Evolutionary conservation across 345 rosid genomes (phyloP).

Genomic region (Bretschneidera sinensis): DNA sequence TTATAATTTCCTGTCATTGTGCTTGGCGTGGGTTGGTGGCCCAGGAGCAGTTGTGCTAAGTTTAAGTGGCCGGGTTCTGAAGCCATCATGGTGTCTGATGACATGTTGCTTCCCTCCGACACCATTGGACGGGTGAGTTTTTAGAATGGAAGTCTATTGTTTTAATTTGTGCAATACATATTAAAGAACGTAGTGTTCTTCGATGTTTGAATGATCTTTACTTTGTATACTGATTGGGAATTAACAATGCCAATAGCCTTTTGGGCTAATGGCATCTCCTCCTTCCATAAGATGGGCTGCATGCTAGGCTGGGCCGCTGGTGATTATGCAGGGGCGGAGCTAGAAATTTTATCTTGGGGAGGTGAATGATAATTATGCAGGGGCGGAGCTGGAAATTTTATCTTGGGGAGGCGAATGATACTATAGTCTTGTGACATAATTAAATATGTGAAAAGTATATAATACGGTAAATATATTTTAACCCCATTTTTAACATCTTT

Average conservation of each 20-base stretch:
- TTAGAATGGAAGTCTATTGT: not conserved
- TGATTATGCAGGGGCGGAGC: no score
- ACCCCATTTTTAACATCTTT: no score
- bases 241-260: not conserved
- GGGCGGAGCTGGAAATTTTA: no score
- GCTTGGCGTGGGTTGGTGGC: constrained; percentile 99
- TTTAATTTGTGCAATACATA: no score
- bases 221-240: not conserved
- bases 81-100: constrained; percentile 82
- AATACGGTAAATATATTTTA: no score
- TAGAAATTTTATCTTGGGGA: not conserved
- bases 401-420: no score
- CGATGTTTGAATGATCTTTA: not conserved
- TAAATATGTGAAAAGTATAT: no score
- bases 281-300: not conserved
- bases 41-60: constrained; percentile 94
- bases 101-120: constrained; percentile 90
- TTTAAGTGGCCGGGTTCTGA: constrained; percentile 73
- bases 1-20: constrained; percentile 81
- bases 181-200: not conserved
- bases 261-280: not conserved
- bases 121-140: constrained; percentile 84
- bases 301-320: no score
- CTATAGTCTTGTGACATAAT: no score
- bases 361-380: not conserved